Conservation (phyloP, 768 basidiomycete species). For the Lentinula boryana region DNA sequence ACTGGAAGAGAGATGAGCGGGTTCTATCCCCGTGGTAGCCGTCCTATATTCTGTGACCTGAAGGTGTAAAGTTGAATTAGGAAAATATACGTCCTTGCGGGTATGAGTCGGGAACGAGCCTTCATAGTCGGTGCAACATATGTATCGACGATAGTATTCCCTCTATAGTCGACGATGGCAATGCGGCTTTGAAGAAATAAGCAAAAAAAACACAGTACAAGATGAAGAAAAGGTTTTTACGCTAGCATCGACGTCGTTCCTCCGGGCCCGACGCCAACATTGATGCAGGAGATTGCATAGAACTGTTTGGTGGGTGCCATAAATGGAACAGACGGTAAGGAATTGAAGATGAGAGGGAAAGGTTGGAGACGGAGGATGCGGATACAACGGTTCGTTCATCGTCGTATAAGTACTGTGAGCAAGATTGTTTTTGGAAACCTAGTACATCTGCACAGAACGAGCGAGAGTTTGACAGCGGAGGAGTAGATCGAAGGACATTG, state of each 20-base stretch:
- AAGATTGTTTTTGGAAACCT: not conserved
- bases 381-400: not conserved
- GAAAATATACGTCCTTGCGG: too few relatives aligned
- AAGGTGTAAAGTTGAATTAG: slow-evolving; percentile 10
- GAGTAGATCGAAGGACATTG: not conserved
- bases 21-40: slow-evolving; percentile 48
- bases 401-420: not conserved
- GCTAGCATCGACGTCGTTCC: slow-evolving; percentile 80
- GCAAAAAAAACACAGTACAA: slow-evolving; percentile 8
- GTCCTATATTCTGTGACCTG: slow-evolving; percentile 72
- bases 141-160: slow-evolving; percentile 53
- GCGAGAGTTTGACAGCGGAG: not conserved
- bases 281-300: slow-evolving; percentile 56
- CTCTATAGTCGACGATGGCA: slow-evolving; percentile 51
- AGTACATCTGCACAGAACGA: not conserved
- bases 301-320: slow-evolving; percentile 32
- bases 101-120: slow-evolving; percentile 17
- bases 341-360: slow-evolving; percentile 10
- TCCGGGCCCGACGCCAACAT: slow-evolving; percentile 77
- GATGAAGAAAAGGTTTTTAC: slow-evolving; percentile 35
- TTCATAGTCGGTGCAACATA: slow-evolving; percentile 60
- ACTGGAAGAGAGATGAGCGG: slow-evolving; percentile 34
- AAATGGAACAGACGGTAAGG: slow-evolving; percentile 13
- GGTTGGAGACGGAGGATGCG: not conserved
- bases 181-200: slow-evolving; percentile 27